Base-by-base conservation (phyloP, 2,329 filamentous ascomycete species). In the Xylariaceae sp. region DNA sequence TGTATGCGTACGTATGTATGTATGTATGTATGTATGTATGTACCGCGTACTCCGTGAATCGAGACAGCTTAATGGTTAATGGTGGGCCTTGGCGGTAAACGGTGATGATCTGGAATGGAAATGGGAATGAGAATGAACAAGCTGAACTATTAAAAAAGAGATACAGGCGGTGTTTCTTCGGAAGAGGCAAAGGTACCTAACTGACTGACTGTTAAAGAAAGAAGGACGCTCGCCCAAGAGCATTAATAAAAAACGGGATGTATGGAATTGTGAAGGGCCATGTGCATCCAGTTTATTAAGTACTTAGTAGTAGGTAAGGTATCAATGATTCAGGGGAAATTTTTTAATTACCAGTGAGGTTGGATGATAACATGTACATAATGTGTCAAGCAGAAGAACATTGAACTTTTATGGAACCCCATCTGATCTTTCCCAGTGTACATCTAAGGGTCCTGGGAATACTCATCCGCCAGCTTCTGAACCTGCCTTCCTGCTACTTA, bases 21-120 rank as follows among this genome's bases (percentile, higher is more conserved):
- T n/a, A n/a, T n/a, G n/a, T n/a, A n/a, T n/a, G n/a, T n/a, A n/a
- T n/a, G n/a, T n/a, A n/a, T n/a, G n/a, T n/a, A n/a, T n/a, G 19
- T 20, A 18, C 32, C 14, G 5, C 32, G 14, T 3, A 3, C 32
- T 3, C 6, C 7, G 14, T 12, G 5, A 16, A 37, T 37, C 14
- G 9, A 37, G 32, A 37, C 29, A 10, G 46, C 46, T 26, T 48
- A 48, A 48, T 48, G 46, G 46, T 26, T 48, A 48, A 48, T 48
- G 46, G 46, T 32, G 26, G 19, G 45, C 29, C 45, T 48, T 48
- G 32, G 46, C 32, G 14, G 32, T 37, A 14, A 37, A 37, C 14
- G 14, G 12, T 37, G 32, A 37, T 37, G 32, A 16, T 10, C 32
- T 37, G 32, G 32, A 37, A 37, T 37, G 32, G 32, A 14, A 37